These are phyloP conservation scores for Adansonia gregorii DNA, from an alignment of 441 rosid species.

Conservation along the genomic window DNA sequence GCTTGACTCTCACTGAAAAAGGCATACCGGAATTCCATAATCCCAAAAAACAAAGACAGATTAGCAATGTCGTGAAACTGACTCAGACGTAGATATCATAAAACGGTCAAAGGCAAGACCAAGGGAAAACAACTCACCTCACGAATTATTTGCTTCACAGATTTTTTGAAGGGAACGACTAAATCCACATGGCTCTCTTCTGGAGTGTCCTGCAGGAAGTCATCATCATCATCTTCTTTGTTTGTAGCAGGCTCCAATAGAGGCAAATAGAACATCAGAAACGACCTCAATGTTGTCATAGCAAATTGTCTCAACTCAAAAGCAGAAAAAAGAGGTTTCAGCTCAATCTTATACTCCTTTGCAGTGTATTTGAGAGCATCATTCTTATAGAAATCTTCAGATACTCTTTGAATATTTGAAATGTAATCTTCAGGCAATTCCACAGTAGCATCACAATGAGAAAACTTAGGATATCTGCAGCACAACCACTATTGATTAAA, in stretches of 20 bases:
- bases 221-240: constrained; percentile 69
- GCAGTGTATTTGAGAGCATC: constrained; percentile 50
- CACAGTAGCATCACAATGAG: constrained; percentile 87
- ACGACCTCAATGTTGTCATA: constrained; percentile 82
- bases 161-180: constrained; percentile 81
- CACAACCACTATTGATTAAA: constrained; percentile 32
- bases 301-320: constrained; percentile 77
- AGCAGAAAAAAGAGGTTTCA: constrained; percentile 84
- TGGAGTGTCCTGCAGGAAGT: constrained; percentile 57
- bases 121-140: constrained; percentile 55
- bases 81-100: not conserved
- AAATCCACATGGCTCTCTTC: constrained; percentile 61
- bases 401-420: constrained; percentile 47
- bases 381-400: constrained; percentile 46
- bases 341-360: constrained; percentile 71
- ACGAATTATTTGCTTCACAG: constrained; percentile 80
- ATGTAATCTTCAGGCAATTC: constrained; percentile 58
- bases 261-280: constrained; percentile 81
- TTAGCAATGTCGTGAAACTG: not conserved
- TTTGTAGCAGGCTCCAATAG: constrained; percentile 71
- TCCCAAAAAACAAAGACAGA: not conserved
- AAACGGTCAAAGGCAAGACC: constrained; percentile 9
- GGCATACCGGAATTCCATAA: constrained; percentile 9
- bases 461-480: constrained; percentile 63
- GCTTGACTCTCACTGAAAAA: not conserved